These are phyloP conservation scores for Leccinum truebloodii DNA, from an alignment of 768 basidiomycete species.

Conservation along the genomic window DNA sequence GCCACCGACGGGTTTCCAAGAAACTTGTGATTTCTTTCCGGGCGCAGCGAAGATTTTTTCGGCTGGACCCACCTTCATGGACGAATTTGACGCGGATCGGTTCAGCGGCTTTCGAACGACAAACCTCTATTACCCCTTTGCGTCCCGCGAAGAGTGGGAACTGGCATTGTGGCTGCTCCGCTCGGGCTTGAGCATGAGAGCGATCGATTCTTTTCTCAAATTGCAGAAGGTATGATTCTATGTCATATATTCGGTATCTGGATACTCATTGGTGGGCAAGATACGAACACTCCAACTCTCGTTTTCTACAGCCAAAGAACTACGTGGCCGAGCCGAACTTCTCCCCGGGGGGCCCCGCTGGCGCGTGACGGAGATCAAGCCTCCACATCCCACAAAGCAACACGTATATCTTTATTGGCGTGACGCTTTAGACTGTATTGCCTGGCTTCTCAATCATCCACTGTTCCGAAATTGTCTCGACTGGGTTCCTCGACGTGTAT, in stretches of 20 bases:
- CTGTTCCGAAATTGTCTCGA: background rate
- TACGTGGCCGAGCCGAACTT: background rate
- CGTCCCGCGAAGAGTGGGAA: background rate
- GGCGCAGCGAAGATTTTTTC: background rate
- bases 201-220: background rate
- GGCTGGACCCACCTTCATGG: background rate
- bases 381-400: background rate
- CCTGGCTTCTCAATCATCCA: background rate
- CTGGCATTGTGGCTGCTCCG: background rate
- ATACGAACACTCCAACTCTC: background rate
- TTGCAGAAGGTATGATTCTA: background rate
- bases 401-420: background rate
- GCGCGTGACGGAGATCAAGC: background rate
- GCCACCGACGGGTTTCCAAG: background rate
- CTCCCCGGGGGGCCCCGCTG: background rate
- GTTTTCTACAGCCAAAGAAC: background rate
- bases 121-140: background rate
- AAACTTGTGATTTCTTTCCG: background rate
- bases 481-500: background rate
- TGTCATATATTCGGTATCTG: background rate
- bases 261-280: background rate
- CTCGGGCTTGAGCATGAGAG: background rate
- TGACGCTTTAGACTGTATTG: background rate
- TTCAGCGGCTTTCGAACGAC: background rate
- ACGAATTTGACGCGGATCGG: background rate